A percentile compares a stretch with the other conserved stretches of the same genome.
Evolutionary conservation across 106 monocot species (phyloP).

Genomic region (Acorus calamus): DNA sequence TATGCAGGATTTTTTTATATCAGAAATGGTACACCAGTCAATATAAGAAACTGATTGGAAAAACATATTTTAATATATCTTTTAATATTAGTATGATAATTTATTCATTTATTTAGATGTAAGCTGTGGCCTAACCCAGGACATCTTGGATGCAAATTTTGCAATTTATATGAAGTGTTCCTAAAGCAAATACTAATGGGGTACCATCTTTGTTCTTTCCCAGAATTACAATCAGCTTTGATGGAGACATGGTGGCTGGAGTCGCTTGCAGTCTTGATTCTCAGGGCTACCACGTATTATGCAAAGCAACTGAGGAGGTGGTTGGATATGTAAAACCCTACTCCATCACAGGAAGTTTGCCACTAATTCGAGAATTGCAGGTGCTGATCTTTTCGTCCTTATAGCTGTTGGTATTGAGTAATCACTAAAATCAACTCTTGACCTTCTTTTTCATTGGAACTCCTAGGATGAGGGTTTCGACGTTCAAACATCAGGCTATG

Average conservation of each 20-base stretch:
- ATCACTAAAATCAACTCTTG: neutral
- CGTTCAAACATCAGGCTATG: slow-evolving; percentile 91
- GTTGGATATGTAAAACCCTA: slow-evolving; percentile 87
- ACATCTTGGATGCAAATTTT: no score
- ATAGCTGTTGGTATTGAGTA: neutral
- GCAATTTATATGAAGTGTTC: no score
- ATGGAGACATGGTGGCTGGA: slow-evolving; percentile 67
- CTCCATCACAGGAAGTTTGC: slow-evolving; percentile 95
- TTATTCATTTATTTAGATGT: no score
- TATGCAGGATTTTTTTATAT: no score
- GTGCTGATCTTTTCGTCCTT: slow-evolving; percentile 17
- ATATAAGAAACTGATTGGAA: no score
- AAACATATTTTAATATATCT: no score
- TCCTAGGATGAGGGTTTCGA: slow-evolving; percentile 90
- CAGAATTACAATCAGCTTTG: slow-evolving; percentile 66
- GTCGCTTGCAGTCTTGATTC: slow-evolving; percentile 86
- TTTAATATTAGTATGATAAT: no score
- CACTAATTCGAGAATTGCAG: slow-evolving; percentile 89
- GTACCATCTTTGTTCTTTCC: neutral
- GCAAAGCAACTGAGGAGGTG: slow-evolving; percentile 89
- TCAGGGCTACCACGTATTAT: slow-evolving; percentile 72
- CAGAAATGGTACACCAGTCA: no score
- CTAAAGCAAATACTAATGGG: no score
- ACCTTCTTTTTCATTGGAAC: neutral
- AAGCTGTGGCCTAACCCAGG: no score